Percentiles rank a stretch among this genome's conserved stretches.
Evolutionary conservation across 1,139 yeast genomes (phyloP).

Genomic region (Taphrina populina): DNA sequence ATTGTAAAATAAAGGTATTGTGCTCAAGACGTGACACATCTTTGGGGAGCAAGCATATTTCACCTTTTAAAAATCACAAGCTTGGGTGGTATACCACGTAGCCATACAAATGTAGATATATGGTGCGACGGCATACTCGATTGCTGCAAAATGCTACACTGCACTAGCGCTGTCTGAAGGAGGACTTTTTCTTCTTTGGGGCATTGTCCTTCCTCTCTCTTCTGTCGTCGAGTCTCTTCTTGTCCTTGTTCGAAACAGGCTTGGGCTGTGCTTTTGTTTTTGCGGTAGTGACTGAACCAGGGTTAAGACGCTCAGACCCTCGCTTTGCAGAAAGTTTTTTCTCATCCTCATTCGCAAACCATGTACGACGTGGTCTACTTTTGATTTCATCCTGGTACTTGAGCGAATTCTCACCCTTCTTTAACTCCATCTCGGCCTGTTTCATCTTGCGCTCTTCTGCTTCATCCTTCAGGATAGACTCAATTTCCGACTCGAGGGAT

Average conservation of each 20-base stretch:
- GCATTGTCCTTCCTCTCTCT: slow-evolving; percentile 19
- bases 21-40: no score
- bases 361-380: slow-evolving; percentile 89
- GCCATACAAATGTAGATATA: no score
- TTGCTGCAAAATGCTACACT: no score
- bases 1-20: no score
- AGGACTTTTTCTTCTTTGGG: slow-evolving; percentile 22
- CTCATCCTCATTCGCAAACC: slow-evolving; percentile 83
- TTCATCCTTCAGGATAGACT: slow-evolving; percentile 83
- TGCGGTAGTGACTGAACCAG: slow-evolving; percentile 1
- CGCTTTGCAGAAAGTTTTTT: slow-evolving; percentile 49
- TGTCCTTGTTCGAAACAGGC: slow-evolving; percentile 32
- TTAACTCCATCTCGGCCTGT: slow-evolving; percentile 81
- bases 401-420: slow-evolving; percentile 78
- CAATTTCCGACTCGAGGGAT: slow-evolving; percentile 58
- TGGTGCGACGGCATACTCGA: no score
- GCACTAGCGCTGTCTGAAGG: slow-evolving; percentile 22
- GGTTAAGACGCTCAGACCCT: slow-evolving; percentile 21
- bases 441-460: slow-evolving; percentile 70
- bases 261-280: slow-evolving; percentile 10
- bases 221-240: slow-evolving; percentile 24
- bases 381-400: slow-evolving; percentile 78
- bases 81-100: no score
- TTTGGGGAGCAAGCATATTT: no score
- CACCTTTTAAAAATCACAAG: no score